phyloP scores from a whole-genome alignment of 208 protist genomes.

The Entamoeba dispar region DNA sequence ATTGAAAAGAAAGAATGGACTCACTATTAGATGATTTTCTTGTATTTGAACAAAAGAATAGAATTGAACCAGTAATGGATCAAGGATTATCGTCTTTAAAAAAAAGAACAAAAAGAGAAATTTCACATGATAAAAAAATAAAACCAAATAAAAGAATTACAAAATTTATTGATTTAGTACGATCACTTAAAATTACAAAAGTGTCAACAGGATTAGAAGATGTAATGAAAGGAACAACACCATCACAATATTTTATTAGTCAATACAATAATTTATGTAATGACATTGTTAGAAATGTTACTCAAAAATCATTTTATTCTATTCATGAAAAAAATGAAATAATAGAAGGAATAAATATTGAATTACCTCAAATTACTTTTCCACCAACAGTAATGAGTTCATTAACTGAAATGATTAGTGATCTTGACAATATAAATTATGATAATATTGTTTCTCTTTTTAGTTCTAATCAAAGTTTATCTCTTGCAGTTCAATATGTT shows the following conservation, averaged over 20 bases:
- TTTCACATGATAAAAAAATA: not conserved
- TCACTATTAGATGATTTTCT: too few species aligned
- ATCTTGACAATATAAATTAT: not conserved
- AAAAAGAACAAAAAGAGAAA: not conserved
- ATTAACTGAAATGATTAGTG: not conserved
- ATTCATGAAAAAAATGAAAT: not conserved
- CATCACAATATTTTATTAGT: not conserved
- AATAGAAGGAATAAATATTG: not conserved
- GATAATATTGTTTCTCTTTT: not conserved
- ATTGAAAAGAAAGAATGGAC: too few species aligned
- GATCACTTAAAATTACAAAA: not conserved
- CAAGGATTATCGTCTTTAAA: not conserved
- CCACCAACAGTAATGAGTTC: not conserved
- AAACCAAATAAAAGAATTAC: not conserved
- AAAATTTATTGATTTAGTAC: not conserved
- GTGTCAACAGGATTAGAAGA: not conserved
- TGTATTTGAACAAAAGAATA: not conserved
- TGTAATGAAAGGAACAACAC: not conserved
- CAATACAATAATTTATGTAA: not conserved
- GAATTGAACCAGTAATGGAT: not conserved
- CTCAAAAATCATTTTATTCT: not conserved
- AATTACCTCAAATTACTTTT: not conserved
- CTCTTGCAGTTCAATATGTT: not conserved
- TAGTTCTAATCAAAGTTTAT: not conserved
- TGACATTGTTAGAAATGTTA: not conserved